Evolutionary conservation across 2,329 filamentous ascomycete genomes (phyloP).

Genomic region (Fusarium sarcochroum): DNA sequence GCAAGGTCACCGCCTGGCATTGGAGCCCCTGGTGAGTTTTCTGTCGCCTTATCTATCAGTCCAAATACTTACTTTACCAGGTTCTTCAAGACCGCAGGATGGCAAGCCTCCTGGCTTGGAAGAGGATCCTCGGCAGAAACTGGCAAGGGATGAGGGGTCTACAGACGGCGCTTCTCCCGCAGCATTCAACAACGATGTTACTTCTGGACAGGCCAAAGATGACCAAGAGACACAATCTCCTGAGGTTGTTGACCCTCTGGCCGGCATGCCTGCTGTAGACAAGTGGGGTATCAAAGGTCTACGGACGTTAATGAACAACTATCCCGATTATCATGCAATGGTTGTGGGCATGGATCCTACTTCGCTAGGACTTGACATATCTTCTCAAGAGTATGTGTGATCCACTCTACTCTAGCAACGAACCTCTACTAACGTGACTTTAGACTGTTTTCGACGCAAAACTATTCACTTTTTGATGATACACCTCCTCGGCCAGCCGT

Average conservation of each 20-base stretch:
- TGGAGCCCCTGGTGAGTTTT: conserved; percentile 53
- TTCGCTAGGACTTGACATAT: conserved; percentile 70
- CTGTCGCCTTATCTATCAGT: neutral
- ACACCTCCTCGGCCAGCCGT: conserved; percentile 70
- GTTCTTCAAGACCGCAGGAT: conserved; percentile 60
- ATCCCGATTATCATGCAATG: conserved; percentile 73
- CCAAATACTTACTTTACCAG: conserved; percentile 47
- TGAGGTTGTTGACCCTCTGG: conserved; percentile 69
- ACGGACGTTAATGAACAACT: conserved; percentile 74
- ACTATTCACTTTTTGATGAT: conserved; percentile 74
- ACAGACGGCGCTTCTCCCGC: conserved; percentile 57
- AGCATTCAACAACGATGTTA: conserved; percentile 63
- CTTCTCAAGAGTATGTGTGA: conserved; percentile 68
- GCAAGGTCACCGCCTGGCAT: conserved; percentile 63
- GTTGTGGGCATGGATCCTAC: conserved; percentile 72
- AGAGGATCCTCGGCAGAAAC: conserved; percentile 63
- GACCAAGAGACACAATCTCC: conserved; percentile 57
- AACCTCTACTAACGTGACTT: conserved; percentile 32
- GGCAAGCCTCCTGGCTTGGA: conserved; percentile 56
- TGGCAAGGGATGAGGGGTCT: conserved; percentile 58
- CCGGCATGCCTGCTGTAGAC: conserved; percentile 73
- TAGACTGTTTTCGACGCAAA: conserved; percentile 70
- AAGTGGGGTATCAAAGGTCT: conserved; percentile 77
- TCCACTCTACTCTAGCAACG: neutral
- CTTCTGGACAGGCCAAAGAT: conserved; percentile 59